Conservation (phyloP, 208 protist genomes). For the Zelonia costaricensis region DNA sequence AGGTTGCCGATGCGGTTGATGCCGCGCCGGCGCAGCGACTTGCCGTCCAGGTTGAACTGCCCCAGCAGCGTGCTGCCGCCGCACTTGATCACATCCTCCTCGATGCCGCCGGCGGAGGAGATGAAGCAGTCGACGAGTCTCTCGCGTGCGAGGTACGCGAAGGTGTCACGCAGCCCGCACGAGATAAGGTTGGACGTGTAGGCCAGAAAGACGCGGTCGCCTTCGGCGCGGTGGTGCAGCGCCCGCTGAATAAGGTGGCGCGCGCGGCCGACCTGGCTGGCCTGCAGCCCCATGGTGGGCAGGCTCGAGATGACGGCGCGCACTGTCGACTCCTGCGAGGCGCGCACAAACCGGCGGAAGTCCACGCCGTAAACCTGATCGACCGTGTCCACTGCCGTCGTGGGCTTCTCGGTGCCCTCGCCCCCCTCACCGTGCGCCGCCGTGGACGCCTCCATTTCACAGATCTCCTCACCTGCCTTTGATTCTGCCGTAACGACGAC, state of each 20-base stretch:
- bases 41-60: conserved; percentile 93
- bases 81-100: conserved; percentile 99
- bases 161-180: conserved; percentile 97
- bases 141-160: conserved; percentile 97
- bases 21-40: conserved; percentile 82
- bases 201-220: conserved; percentile 96
- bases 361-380: conserved; percentile 32
- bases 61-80: conserved; percentile 95
- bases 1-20: conserved; percentile 99
- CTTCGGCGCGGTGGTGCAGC: conserved; percentile 44
- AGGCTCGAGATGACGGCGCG: conserved; percentile 44
- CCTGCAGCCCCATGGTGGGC: conserved; percentile 64
- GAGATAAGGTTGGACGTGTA: conserved; percentile 99
- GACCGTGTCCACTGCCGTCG: too few species aligned
- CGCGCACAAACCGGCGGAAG: conserved; percentile 43
- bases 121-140: conserved; percentile 97
- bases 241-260: conserved; percentile 62
- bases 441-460: too few species aligned
- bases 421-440: too few species aligned
- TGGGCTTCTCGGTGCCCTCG: background rate
- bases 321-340: conserved; percentile 58
- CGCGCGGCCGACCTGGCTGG: conserved; percentile 74
- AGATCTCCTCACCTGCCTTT: too few species aligned
- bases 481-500: too few species aligned
- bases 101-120: conserved; percentile 98